A percentile compares a stretch with the other conserved stretches of the same genome.
These are phyloP conservation scores for Margaritispora aquatica DNA, from an alignment of 495 filamentous ascomycete species.

Conservation along the genomic window DNA sequence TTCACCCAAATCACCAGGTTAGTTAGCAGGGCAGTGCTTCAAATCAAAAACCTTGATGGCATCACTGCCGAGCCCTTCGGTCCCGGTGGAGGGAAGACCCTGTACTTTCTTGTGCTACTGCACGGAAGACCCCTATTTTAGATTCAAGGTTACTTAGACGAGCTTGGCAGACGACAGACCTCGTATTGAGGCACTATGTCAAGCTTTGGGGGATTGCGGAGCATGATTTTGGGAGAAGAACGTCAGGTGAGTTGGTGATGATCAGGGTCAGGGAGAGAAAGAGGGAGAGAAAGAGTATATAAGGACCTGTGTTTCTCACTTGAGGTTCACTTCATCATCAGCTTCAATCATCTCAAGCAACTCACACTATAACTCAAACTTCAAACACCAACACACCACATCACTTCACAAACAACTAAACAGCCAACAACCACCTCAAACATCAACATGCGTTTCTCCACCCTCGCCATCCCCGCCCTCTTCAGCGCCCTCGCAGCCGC, in stretches of 20 bases:
- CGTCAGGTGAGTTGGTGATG: background rate
- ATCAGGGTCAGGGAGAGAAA: too few relatives aligned
- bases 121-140: background rate
- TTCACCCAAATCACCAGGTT: too few relatives aligned
- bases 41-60: too few relatives aligned
- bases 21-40: too few relatives aligned
- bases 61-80: background rate
- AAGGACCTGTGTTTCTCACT: background rate
- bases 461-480: constrained; percentile 3
- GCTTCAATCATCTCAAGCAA: background rate
- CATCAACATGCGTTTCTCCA: constrained; percentile 17
- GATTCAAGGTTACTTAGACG: background rate
- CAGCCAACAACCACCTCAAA: background rate
- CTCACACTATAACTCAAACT: background rate
- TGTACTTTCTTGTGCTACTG: background rate
- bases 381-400: background rate
- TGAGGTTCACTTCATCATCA: background rate
- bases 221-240: background rate
- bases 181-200: background rate
- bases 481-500: constrained; percentile 1
- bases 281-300: too few relatives aligned
- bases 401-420: background rate
- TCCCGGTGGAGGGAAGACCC: background rate
- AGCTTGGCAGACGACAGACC: background rate
- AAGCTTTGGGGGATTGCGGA: too few relatives aligned